Evolutionary conservation across 2,329 filamentous ascomycete genomes (phyloP).

Genomic region (Neoscytalidium dimidiatum): DNA sequence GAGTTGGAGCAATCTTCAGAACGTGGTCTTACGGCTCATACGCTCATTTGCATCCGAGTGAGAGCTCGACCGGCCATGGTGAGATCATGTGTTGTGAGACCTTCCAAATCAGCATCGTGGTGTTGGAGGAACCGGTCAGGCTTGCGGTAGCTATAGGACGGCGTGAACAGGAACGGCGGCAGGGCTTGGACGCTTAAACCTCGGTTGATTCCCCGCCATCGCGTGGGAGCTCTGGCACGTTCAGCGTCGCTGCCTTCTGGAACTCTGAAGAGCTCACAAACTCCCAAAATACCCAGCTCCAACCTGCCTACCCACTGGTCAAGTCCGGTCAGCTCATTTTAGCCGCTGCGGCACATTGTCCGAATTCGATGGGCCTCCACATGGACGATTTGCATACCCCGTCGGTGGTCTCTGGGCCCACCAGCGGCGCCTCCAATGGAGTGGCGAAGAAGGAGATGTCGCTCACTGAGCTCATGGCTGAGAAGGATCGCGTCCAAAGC

Average conservation of each 20-base stretch:
- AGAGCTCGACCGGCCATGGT: too few species aligned
- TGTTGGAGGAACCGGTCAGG: slow-evolving; percentile 9
- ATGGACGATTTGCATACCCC: slow-evolving; percentile 71
- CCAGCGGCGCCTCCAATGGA: slow-evolving; percentile 63
- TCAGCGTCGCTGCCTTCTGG: not conserved
- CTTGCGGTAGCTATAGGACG: too few species aligned
- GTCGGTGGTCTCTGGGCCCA: slow-evolving; percentile 77
- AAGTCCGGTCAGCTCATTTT: not conserved
- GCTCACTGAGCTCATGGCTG: slow-evolving; percentile 76
- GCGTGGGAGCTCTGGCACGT: slow-evolving; percentile 6
- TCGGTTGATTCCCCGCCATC: slow-evolving; percentile 11
- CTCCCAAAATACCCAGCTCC: not conserved
- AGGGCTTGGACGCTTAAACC: slow-evolving; percentile 6
- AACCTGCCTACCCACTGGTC: not conserved
- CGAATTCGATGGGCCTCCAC: slow-evolving; percentile 51
- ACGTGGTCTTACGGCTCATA: too few species aligned
- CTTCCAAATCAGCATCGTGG: too few species aligned
- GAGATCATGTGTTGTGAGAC: too few species aligned
- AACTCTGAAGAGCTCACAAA: not conserved
- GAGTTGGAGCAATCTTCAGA: too few species aligned
- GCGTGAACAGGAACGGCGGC: too few species aligned
- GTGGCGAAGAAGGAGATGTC: slow-evolving; percentile 63
- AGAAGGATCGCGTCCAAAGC: slow-evolving; percentile 82
- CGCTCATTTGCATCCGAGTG: too few species aligned
- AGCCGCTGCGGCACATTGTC: not conserved